These are phyloP conservation scores for Tolypocladium guangdongense DNA, from an alignment of 2,329 filamentous ascomycete genomes.

Conservation along the genomic window DNA sequence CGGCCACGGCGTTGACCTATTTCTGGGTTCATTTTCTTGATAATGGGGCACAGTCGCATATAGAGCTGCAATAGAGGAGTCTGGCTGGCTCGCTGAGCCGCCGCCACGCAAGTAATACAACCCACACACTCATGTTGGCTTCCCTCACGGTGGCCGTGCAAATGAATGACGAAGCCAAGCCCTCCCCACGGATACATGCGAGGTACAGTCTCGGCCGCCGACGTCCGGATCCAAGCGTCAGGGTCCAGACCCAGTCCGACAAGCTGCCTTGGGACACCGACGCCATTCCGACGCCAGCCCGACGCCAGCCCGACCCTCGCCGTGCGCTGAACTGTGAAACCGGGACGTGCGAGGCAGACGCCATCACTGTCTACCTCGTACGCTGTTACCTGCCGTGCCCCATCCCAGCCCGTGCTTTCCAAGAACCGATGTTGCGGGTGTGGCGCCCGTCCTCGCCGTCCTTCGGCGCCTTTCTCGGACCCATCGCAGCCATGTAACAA, in stretches of 20 bases:
- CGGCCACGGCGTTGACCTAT: neutral
- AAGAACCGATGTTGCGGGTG: neutral
- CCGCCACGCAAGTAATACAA: neutral
- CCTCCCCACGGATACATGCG: neutral
- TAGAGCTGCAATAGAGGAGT: neutral
- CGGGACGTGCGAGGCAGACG: neutral
- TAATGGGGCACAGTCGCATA: neutral
- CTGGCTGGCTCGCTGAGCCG: neutral
- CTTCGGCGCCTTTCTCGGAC: neutral
- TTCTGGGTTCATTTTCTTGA: neutral
- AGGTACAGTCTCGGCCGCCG: no score
- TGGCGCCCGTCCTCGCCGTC: neutral
- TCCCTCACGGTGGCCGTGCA: neutral
- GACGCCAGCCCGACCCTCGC: slow-evolving; percentile 1
- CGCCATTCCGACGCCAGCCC: slow-evolving; percentile 2
- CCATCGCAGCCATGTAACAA: neutral
- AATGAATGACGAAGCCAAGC: neutral
- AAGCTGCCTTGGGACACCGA: neutral
- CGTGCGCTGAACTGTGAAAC: neutral
- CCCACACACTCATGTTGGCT: neutral
- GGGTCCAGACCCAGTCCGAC: neutral
- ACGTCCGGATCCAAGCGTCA: neutral
- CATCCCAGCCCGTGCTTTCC: neutral
- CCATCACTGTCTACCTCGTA: no score
- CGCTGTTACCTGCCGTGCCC: neutral